Evolutionary conservation across 78 protist species (phyloP), one percentile per base, ranked within the genome.

Genomic region (Dictyostelium capitatum): DNA sequence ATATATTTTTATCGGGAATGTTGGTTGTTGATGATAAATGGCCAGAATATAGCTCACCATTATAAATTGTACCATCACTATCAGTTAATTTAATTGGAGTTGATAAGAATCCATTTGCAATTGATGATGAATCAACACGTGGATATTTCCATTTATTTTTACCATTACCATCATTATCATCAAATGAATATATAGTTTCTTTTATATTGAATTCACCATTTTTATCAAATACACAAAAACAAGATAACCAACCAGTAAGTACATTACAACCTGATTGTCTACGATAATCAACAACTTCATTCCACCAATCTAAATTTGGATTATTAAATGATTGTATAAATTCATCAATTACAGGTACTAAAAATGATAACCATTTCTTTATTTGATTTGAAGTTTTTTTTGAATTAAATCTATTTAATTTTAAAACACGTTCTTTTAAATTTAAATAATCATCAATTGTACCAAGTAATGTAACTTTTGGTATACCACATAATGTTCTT

Each of bases 381-480:
- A 90, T 90, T n/a, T 25, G n/a, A 6, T 46, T 48, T 6, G 67
- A 14, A 4, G 56, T 51, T 2, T 37, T 37, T 37, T 37, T 37
- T 37, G 43, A 37, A 37, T 37, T 2, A 37, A 37, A 37, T 37
- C 43, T 37, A 37, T 3, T 37, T 37, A 37, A 37, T 37, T 37
- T 37, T 3, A 37, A 1, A 37, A 37, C 43, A 37, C 43, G 43
- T 37, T 37, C 43, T 37, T 37, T 37, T 37, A 37, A 37, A 11
- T 47, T 7, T 1, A 90, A 74, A 46, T 51, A 48, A 17, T 10
- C 82, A 30, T 92, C 82, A 19, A 64, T 75, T 4, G 87, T 78
- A 57, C 96, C 96, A 19, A 82, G 25, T 19, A 92, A 23, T 1
- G 96, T 92, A 28, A 92, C 95, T 25, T 43, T 1, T 20, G 96